Base-by-base conservation (phyloP, 2,329 filamentous ascomycete species). In the Stachybotrys elegans region DNA sequence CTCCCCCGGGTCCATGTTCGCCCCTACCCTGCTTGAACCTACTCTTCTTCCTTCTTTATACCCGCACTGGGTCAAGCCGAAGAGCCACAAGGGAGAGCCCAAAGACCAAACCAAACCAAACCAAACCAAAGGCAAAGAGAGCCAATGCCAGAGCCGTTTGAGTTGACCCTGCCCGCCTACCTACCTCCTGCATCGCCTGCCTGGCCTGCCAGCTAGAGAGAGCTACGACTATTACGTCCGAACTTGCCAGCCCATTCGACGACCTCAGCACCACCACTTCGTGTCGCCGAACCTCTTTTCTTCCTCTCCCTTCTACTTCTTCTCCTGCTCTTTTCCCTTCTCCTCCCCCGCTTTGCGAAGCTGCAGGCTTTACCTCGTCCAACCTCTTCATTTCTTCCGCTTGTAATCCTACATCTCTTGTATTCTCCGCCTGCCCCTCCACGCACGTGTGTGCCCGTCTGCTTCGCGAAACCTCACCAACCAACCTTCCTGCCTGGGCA, bases 201-300 rank as follows among this genome's bases (percentile, higher is more conserved):
- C n/a, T n/a, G n/a, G n/a, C n/a, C n/a, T n/a, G n/a, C n/a, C n/a
- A n/a, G n/a, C n/a, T n/a, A n/a, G n/a, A n/a, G n/a, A n/a, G n/a
- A n/a, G n/a, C n/a, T n/a, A n/a, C n/a, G n/a, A n/a, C n/a, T n/a
- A n/a, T n/a, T n/a, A n/a, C n/a, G n/a, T n/a, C n/a, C n/a, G 25
- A 11, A n/a, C 37, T 22, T 14, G 22, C 38, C 38, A 27, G 38
- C 38, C 21, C 23, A 11, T 40, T 40, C 38, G 22, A 40, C 38
- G 29, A 40, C 38, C 38, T 40, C 38, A 40, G 38, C 38, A 22
- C 38, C 38, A 25, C 11, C 16, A 7, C 38, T 40, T 40, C 38
- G 38, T 40, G 38, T 40, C 22, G 38, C 22, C 38, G 29, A 29
- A 40, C 16, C 21, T 29, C 25, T 20, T 36, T 36, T 20, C 34